Evolutionary conservation across 2,329 filamentous ascomycete genomes (phyloP), one percentile per base, ranked within the genome.

Genomic region (Trematosphaeria pertusa): DNA sequence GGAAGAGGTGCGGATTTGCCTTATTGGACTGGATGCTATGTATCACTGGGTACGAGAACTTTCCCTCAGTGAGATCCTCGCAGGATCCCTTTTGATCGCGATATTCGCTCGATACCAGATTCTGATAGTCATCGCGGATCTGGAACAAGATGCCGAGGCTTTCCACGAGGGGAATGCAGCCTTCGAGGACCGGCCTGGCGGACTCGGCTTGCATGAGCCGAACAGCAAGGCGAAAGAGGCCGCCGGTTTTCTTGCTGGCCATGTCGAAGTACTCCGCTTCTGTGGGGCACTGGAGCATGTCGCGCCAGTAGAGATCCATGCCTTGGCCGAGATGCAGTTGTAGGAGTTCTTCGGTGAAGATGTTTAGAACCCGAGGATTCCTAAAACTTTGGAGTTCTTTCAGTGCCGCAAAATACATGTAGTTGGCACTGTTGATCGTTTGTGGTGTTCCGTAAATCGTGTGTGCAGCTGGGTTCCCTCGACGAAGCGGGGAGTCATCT

Each of bases 11-110:
- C 4, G 7, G 8, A 10, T n/a, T 22, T 7, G 17, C 6, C 8
- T n/a, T 8, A 8, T 31, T 18, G 8, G 5, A 3, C 3, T 20
- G 24, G 9, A 40, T 32, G 15, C 22, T 15, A 75, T 96, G 91
- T 60, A 96, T 95, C 62, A 96, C 85, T 22, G 90, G 90, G 68
- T 95, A 96, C 12, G 88, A 92, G 75, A 96, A 96, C 78, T 96
- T 96, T 54, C 91, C 91, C 75, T 97, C 92, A 1, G 90, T 95
- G 62, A 97, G 74, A 71, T 97, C 92, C 75, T 97, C 92, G 70
- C 89, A 94, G 59, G 94, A 81, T 33, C 92, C 92, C 76, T 96
- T 97, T 71, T 93, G 91, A 56, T 87, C 78, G 32, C 85, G 86
- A 76, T 96, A 96, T 61, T 56, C 62, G 3, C 65, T 30, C 5